A percentile compares a stretch with the other conserved stretches of the same genome.
Evolutionary conservation across 768 basidiomycete genomes (phyloP).

Genomic region (Serendipita sp.): DNA sequence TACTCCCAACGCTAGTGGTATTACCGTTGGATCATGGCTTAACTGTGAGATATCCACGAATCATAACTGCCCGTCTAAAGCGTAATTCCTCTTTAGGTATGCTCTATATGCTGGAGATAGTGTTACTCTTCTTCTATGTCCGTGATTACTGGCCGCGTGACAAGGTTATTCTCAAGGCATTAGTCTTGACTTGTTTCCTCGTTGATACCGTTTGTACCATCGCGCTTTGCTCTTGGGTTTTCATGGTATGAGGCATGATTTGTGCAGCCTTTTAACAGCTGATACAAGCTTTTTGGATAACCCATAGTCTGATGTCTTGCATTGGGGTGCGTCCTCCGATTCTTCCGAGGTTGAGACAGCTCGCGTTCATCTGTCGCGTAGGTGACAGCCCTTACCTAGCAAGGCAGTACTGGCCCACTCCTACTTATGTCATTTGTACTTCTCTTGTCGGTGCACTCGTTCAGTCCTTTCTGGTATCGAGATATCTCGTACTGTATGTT

Average conservation of each 20-base stretch:
- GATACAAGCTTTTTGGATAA: not conserved
- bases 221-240: not conserved
- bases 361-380: not conserved
- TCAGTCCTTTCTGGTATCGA: not conserved
- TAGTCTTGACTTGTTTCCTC: not conserved
- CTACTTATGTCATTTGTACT: not conserved
- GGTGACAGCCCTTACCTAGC: not conserved
- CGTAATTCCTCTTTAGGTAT: not conserved
- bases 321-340: not conserved
- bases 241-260: not conserved
- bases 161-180: not conserved
- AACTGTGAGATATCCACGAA: not conserved
- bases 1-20: not conserved
- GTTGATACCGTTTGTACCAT: constrained; percentile 2
- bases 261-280: not conserved
- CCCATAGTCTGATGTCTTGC: not conserved
- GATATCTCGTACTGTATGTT: not conserved
- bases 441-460: not conserved
- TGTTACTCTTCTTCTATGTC: not conserved
- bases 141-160: not conserved
- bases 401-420: not conserved
- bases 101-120: constrained; percentile 3
- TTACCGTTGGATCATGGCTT: not conserved
- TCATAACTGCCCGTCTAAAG: not conserved
- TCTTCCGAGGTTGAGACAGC: not conserved